Evolutionary conservation across 1,284 basidiomycete species (phyloP).

Genomic region (Sanghuangporus sanghuang): DNA sequence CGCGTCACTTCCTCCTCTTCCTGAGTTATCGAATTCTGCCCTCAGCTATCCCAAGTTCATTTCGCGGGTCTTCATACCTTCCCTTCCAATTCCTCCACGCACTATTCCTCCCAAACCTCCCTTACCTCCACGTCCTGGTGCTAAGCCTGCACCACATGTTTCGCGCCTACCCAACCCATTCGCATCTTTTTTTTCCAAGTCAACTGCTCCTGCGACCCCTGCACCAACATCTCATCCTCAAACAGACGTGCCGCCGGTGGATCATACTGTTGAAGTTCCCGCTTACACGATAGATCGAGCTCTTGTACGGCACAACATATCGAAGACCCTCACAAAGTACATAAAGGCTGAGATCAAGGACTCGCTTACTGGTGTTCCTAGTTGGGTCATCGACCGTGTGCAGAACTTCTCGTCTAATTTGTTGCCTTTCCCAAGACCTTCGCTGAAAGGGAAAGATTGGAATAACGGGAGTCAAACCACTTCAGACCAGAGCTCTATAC

Average conservation of each 20-base stretch:
- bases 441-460: slow-evolving; percentile 9
- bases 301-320: slow-evolving; percentile 52
- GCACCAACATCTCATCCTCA: slow-evolving; percentile 26
- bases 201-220: slow-evolving; percentile 32
- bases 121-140: slow-evolving; percentile 52
- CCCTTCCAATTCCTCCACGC: slow-evolving; percentile 65
- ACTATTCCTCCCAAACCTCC: slow-evolving; percentile 45
- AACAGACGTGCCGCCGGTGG: slow-evolving; percentile 23
- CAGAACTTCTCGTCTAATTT: slow-evolving; percentile 44
- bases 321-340: slow-evolving; percentile 53
- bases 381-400: slow-evolving; percentile 64
- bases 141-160: slow-evolving; percentile 22
- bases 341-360: slow-evolving; percentile 55
- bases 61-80: slow-evolving; percentile 43
- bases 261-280: slow-evolving; percentile 44
- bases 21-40: slow-evolving; percentile 28
- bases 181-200: slow-evolving; percentile 57
- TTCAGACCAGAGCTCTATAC: slow-evolving; percentile 14
- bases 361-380: slow-evolving; percentile 41
- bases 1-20: slow-evolving; percentile 44
- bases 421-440: slow-evolving; percentile 45
- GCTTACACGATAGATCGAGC: slow-evolving; percentile 52
- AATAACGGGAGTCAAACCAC: background rate
- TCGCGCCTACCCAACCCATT: slow-evolving; percentile 60
- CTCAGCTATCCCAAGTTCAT: slow-evolving; percentile 48